Evolutionary conservation across 371 early-diverging fungal species (phyloP).

Genomic region (Racocetra persica): DNA sequence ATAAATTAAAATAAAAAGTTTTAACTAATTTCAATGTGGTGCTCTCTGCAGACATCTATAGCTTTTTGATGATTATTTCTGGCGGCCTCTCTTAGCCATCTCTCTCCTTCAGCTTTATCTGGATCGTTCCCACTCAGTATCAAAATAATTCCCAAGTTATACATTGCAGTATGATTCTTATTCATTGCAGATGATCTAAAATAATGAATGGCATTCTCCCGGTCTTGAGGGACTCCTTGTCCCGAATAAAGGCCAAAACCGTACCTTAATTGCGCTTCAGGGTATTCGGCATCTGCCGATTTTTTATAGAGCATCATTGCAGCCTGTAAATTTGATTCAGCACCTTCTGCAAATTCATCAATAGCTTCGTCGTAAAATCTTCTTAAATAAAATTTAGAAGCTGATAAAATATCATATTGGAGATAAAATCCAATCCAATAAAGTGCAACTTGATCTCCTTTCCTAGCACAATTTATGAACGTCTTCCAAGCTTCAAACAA

Average conservation of each 20-base stretch:
- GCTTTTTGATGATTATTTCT: too few relatives aligned
- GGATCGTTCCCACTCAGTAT: too few relatives aligned
- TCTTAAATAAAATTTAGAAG: background rate
- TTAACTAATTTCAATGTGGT: too few relatives aligned
- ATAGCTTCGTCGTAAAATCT: background rate
- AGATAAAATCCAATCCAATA: slow-evolving; percentile 36
- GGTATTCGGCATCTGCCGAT: slow-evolving; percentile 24
- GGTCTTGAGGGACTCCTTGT: background rate
- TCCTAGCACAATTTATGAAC: background rate
- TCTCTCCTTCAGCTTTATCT: too few relatives aligned
- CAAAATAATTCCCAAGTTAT: slow-evolving; percentile 15
- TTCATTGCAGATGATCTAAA: background rate
- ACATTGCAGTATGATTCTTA: slow-evolving; percentile 19
- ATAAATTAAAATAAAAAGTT: too few relatives aligned
- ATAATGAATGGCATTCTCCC: background rate
- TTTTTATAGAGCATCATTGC: slow-evolving; percentile 1
- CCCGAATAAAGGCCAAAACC: slow-evolving; percentile 13
- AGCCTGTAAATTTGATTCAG: background rate
- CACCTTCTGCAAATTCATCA: background rate
- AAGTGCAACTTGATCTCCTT: background rate
- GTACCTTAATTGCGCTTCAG: slow-evolving; percentile 5
- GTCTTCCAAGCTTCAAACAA: background rate
- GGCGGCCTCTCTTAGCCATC: too few relatives aligned
- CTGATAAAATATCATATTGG: background rate
- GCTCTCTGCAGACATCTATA: too few relatives aligned